Base-by-base conservation (phyloP, 2,329 filamentous ascomycete genomes). In the Alternaria brassicae region DNA sequence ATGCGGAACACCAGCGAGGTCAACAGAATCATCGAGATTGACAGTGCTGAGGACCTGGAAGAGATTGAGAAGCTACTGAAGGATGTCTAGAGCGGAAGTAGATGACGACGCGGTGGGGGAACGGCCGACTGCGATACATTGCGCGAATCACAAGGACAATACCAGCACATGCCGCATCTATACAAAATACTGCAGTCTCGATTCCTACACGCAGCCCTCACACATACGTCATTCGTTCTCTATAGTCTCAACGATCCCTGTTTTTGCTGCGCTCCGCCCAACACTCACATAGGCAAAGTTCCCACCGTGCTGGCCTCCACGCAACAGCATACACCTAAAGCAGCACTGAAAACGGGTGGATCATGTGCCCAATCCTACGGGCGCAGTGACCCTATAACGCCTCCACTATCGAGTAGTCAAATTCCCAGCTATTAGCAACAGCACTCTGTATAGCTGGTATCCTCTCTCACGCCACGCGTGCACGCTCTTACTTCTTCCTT, bases 1-100 rank as follows among this genome's bases (percentile, higher is more conserved):
- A 93, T 98, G 90, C 88, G 93, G 65, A 96, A 92, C 74, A 96
- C 92, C 54, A 91, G 91, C 59, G 93, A 97, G 81, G 93, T 93
- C n/a, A 89, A 90, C 53, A 88, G 87, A 68, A 89, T 98, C 25
- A 86, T 99, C 62, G 94, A 98, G 78, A 88, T 98, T 48, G 88
- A 91, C 68, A 88, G 86, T 19, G 85, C 86, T 3, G 92, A 96
- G 54, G 94, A 97, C 54, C 75, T 98, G 68, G 88, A 91, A 66
- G 88, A 90, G n/a, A 88, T 98, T 63, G 91, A 93, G 57, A 81
- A 85, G 66, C 90, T 87, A 80, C 78, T 90, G n/a, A 77, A 77
- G 64, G 74, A 70, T n/a, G 52, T 27, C 32, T 60, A 57, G 25
- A 39, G 12, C 10, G 10, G 19, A 9, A 48, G 13, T 7, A 48